A percentile compares a stretch with the other conserved stretches of the same genome.
phyloP scores from a whole-genome alignment of 2,329 filamentous ascomycete species.

The Geoglossum cookeanum region DNA sequence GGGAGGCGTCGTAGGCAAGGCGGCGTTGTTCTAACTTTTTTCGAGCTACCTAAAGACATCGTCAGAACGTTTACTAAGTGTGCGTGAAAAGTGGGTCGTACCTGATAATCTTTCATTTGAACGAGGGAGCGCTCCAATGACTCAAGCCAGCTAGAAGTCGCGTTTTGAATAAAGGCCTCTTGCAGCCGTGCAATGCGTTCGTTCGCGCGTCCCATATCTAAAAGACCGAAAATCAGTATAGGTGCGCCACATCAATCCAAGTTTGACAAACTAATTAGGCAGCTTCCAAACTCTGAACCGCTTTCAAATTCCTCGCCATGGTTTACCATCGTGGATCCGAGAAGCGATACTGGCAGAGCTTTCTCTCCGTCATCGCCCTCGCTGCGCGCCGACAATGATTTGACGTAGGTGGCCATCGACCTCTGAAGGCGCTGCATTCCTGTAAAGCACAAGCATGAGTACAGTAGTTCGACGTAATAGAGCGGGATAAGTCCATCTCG shows the following conservation, averaged over 20 bases:
- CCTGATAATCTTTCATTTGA: constrained; percentile 97
- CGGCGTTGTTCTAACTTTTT: constrained; percentile 88
- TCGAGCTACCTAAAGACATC: constrained; percentile 41
- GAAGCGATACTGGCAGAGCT: constrained; percentile 54
- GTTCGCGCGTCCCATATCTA: constrained; percentile 48
- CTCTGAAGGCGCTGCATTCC: constrained; percentile 81
- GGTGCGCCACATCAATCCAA: background rate
- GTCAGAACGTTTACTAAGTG: background rate
- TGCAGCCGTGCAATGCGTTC: constrained; percentile 74
- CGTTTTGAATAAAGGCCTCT: constrained; percentile 59
- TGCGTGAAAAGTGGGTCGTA: constrained; percentile 24
- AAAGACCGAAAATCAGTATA: background rate
- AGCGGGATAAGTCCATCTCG: background rate
- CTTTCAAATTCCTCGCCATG: constrained; percentile 88
- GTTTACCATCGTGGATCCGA: constrained; percentile 68
- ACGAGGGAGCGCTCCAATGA: constrained; percentile 74
- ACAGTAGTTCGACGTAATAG: background rate
- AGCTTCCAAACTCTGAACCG: constrained; percentile 81
- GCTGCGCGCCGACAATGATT: constrained; percentile 67
- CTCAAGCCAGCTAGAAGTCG: constrained; percentile 73
- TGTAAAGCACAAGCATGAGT: constrained; percentile 18
- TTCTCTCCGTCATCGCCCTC: constrained; percentile 83
- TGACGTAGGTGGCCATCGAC: constrained; percentile 71
- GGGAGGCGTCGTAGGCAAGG: constrained; percentile 76
- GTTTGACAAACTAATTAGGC: constrained; percentile 45